phyloP scores from a whole-genome alignment of 1,284 basidiomycete genomes.

The Tilletia setariae region DNA sequence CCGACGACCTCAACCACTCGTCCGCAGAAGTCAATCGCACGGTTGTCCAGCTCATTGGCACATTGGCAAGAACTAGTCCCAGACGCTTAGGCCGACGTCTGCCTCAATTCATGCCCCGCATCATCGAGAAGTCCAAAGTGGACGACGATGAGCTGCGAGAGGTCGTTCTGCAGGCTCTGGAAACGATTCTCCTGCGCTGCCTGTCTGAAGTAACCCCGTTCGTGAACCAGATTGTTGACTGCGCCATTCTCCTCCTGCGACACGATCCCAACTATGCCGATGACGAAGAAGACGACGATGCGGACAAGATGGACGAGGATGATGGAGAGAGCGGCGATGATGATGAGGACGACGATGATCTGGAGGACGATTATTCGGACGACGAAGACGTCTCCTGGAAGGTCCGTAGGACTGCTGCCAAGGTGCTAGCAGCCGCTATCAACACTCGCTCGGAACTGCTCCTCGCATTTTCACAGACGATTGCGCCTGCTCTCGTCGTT shows the following conservation, averaged over 20 bases:
- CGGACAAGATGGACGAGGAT: slow-evolving; percentile 49
- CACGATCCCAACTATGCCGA: slow-evolving; percentile 93
- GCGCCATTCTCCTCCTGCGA: slow-evolving; percentile 75
- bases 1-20: slow-evolving; percentile 51
- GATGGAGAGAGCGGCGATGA: slow-evolving; percentile 29
- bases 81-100: slow-evolving; percentile 36
- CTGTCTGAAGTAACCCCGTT: slow-evolving; percentile 75
- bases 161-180: slow-evolving; percentile 58
- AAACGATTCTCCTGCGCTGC: slow-evolving; percentile 69
- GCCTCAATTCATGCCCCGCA: slow-evolving; percentile 57
- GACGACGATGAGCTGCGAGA: slow-evolving; percentile 66
- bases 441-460: slow-evolving; percentile 83
- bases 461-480: slow-evolving; percentile 71
- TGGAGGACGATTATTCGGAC: slow-evolving; percentile 68
- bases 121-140: slow-evolving; percentile 68
- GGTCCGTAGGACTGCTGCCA: slow-evolving; percentile 86
- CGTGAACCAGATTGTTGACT: slow-evolving; percentile 67
- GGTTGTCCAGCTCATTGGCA: slow-evolving; percentile 73
- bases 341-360: slow-evolving; percentile 55
- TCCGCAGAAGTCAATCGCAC: slow-evolving; percentile 68
- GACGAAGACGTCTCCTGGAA: slow-evolving; percentile 99
- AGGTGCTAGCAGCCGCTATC: slow-evolving; percentile 78
- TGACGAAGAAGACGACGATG: slow-evolving; percentile 71
- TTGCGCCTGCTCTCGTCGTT: slow-evolving; percentile 81
- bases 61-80: slow-evolving; percentile 56